phyloP scores from a whole-genome alignment of 2,329 filamentous ascomycete species.

The Colletotrichum australisinense region DNA sequence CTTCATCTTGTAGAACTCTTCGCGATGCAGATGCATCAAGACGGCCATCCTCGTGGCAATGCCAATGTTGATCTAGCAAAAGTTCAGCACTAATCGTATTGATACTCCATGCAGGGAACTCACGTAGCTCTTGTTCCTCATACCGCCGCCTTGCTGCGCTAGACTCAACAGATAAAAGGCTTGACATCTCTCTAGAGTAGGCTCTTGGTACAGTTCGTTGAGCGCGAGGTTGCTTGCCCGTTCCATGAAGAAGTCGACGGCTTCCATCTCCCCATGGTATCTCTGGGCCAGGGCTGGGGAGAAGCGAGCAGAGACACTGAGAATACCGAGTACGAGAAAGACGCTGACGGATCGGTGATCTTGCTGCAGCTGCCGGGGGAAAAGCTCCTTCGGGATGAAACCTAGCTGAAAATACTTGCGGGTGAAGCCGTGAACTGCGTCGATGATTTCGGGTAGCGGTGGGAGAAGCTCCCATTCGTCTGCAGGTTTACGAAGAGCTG shows the following conservation, averaged over 20 bases:
- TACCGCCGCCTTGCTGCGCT: conserved; percentile 67
- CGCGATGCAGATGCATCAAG: conserved; percentile 64
- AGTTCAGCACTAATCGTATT: conserved; percentile 37
- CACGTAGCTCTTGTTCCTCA: conserved; percentile 65
- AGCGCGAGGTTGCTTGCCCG: conserved; percentile 59
- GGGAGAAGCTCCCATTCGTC: conserved; percentile 64
- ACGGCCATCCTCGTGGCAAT: conserved; percentile 67
- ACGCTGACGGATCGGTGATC: conserved; percentile 61
- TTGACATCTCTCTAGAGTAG: conserved; percentile 66
- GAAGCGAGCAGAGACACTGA: conserved; percentile 67
- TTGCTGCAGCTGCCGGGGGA: conserved; percentile 58
- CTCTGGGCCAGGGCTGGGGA: conserved; percentile 59
- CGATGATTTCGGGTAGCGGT: conserved; percentile 60
- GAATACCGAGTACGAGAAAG: conserved; percentile 66
- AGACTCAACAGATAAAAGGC: conserved; percentile 70
- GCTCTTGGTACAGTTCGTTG: conserved; percentile 62
- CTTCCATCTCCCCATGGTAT: conserved; percentile 62
- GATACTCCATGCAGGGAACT: conserved; percentile 38
- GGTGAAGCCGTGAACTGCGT: conserved; percentile 64
- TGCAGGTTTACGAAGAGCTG: conserved; percentile 37
- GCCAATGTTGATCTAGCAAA: conserved; percentile 63
- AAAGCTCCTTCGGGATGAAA: conserved; percentile 66
- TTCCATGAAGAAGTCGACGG: conserved; percentile 65
- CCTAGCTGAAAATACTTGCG: conserved; percentile 69
- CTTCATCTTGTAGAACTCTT: conserved; percentile 61